Conservation (phyloP, 2,329 filamentous ascomycete genomes). For the Didymella glomerata region DNA sequence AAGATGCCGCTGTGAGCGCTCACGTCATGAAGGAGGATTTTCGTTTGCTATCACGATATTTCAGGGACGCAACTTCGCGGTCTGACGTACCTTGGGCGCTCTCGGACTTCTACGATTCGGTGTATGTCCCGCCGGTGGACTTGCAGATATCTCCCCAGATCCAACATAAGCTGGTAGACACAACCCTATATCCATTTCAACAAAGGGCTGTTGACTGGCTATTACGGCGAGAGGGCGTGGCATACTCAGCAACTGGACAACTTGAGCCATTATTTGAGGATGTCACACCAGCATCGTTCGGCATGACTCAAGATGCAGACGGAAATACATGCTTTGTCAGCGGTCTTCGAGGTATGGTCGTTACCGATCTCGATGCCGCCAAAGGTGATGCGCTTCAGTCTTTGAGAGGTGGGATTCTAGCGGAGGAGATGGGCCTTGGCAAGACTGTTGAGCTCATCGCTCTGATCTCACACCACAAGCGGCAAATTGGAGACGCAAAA, state of each 20-base stretch:
- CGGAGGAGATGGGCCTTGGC: constrained; percentile 84
- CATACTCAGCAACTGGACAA: constrained; percentile 48
- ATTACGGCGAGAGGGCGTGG: constrained; percentile 69
- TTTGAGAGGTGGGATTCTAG: constrained; percentile 69
- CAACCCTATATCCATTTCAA: constrained; percentile 75
- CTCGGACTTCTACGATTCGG: constrained; percentile 73
- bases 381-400: constrained; percentile 49
- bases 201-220: constrained; percentile 75
- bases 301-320: constrained; percentile 55
- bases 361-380: constrained; percentile 60
- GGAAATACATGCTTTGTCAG: constrained; percentile 65
- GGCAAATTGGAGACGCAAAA: constrained; percentile 35
- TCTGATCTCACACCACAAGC: constrained; percentile 71
- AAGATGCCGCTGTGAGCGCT: constrained; percentile 27
- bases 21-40: constrained; percentile 36
- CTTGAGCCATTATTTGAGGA: constrained; percentile 24
- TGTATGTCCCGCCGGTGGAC: constrained; percentile 66
- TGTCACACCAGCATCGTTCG: constrained; percentile 57
- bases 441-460: constrained; percentile 81
- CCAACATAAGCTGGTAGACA: constrained; percentile 37
- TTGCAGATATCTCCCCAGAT: constrained; percentile 42
- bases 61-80: constrained; percentile 22
- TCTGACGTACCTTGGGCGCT: constrained; percentile 54
- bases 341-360: constrained; percentile 68
- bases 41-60: constrained; percentile 37